Evolutionary conservation across 352 stramenopile genomes (phyloP), one percentile per base, ranked within the genome.

Genomic region (Plasmopara muralis): DNA sequence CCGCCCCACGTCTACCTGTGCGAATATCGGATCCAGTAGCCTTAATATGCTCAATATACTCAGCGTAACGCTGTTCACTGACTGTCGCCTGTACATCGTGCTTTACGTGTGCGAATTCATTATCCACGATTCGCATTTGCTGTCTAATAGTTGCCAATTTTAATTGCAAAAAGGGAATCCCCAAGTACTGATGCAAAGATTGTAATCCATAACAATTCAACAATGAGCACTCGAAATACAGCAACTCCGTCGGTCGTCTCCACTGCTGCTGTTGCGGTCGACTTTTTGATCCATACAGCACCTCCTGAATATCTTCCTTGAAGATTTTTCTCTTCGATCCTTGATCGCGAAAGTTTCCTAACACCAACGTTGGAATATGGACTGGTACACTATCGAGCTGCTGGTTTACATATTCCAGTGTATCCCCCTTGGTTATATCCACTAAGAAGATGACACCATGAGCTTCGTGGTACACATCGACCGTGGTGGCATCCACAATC

Each of bases 391-490:
- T 68, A 28, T 86, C 68, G 9, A 93, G 57, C 38, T 89, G 72
- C 43, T 81, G 61, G 10, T 74, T 71, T 6, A 91, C 85, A 39
- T 95, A 95, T 61, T 92, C 83, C 29, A 94, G 67, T 40, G 83
- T 89, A 50, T 86, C 62, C 55, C 68, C 78, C 54, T 83, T 86
- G 15, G 74, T 87, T 30, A 95, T 71, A 57, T 96, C 83, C 45
- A 96, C 57, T 48, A 96, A 50, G 53, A 96, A 96, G 18, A 96
- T 79, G 6, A 91, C 83, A 7, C 79, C 80, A 50, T 91, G 81
- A n/a, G 83, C 83, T 60, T 89, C 83, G 29, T 94, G 72, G 55
- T 96, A 97, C 50, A 97, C 84, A 56, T 96, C 83, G 6, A 96
- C 80, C 1, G 81, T 89, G 28, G 72, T 76, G 8, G 85, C 85